These are phyloP conservation scores for Eucalyptus leucophloia DNA, from an alignment of 345 rosid genomes.

Conservation along the genomic window DNA sequence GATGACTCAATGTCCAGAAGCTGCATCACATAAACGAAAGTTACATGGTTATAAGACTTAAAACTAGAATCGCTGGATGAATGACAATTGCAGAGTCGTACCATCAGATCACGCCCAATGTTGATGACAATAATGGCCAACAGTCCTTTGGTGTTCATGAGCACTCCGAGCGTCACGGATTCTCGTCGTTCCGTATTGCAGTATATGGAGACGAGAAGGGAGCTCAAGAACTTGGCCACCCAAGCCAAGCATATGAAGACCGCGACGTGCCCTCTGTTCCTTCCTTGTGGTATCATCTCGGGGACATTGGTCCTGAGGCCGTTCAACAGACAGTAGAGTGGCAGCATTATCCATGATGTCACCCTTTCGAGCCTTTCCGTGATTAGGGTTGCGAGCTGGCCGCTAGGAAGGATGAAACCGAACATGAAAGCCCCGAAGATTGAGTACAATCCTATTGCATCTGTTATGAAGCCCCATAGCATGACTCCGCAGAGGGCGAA, in stretches of 20 bases:
- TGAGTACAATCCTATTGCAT: conserved; percentile 36
- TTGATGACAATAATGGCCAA: conserved; percentile 35
- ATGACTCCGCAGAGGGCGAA: conserved; percentile 27
- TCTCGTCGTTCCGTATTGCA: conserved; percentile 17
- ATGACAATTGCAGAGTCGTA: not conserved
- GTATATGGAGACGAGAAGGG: conserved; percentile 9
- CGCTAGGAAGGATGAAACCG: conserved; percentile 46
- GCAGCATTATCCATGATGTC: conserved; percentile 24
- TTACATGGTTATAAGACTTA: not conserved
- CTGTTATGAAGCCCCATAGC: conserved; percentile 30
- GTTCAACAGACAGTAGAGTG: conserved; percentile 29
- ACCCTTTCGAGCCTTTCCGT: conserved; percentile 33
- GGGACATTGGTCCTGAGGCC: conserved; percentile 18
- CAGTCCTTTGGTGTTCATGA: conserved; percentile 68
- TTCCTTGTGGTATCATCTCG: not conserved
- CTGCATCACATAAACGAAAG: conserved; percentile 1
- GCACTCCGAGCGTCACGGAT: conserved; percentile 27
- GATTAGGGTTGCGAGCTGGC: conserved; percentile 8
- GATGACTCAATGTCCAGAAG: conserved; percentile 21
- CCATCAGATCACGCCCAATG: conserved; percentile 31
- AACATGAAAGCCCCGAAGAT: conserved; percentile 54
- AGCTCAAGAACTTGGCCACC: conserved; percentile 24
- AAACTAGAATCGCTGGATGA: not conserved
- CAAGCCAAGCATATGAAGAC: not conserved
- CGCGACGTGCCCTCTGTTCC: not conserved